Evolutionary conservation across 2,329 filamentous ascomycete species (phyloP).

Genomic region (Scedosporium boydii): DNA sequence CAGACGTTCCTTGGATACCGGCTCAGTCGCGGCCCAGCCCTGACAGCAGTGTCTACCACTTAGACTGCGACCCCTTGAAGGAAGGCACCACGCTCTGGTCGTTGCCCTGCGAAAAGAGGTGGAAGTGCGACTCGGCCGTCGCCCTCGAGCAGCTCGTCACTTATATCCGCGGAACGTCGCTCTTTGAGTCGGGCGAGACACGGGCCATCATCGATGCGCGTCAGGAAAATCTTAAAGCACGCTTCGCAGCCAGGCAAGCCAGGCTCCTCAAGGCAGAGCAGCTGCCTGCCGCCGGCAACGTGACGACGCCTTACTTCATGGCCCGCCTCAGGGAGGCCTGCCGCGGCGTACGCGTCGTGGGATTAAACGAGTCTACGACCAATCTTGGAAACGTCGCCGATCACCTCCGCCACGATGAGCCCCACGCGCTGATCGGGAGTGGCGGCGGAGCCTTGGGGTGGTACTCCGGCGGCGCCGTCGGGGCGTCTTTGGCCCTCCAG

Average conservation of each 20-base stretch:
- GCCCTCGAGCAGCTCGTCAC: slow-evolving; percentile 18
- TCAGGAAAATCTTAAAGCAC: background rate
- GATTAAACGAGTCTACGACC: slow-evolving; percentile 52
- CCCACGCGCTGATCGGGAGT: slow-evolving; percentile 19
- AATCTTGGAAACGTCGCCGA: slow-evolving; percentile 36
- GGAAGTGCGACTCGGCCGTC: slow-evolving; percentile 35
- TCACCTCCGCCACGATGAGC: slow-evolving; percentile 44
- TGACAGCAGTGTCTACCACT: slow-evolving; percentile 49
- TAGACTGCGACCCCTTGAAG: slow-evolving; percentile 58
- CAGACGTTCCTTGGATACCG: slow-evolving; percentile 60
- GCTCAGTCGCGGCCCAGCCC: slow-evolving; percentile 49
- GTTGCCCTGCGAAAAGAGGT: slow-evolving; percentile 37
- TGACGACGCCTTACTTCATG: slow-evolving; percentile 44
- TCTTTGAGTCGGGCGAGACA: background rate
- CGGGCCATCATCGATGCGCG: background rate
- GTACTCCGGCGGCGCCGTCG: slow-evolving; percentile 23
- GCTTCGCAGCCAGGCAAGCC: slow-evolving; percentile 13
- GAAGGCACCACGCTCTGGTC: slow-evolving; percentile 47
- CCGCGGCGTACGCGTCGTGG: slow-evolving; percentile 51
- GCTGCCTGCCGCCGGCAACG: slow-evolving; percentile 37
- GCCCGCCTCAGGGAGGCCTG: slow-evolving; percentile 40
- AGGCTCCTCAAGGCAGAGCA: slow-evolving; percentile 32
- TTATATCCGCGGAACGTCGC: background rate
- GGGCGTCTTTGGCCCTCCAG: slow-evolving; percentile 16
- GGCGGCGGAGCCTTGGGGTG: slow-evolving; percentile 22